phyloP scores from a whole-genome alignment of 768 basidiomycete species.

The Dacryopinax primogenitus region DNA sequence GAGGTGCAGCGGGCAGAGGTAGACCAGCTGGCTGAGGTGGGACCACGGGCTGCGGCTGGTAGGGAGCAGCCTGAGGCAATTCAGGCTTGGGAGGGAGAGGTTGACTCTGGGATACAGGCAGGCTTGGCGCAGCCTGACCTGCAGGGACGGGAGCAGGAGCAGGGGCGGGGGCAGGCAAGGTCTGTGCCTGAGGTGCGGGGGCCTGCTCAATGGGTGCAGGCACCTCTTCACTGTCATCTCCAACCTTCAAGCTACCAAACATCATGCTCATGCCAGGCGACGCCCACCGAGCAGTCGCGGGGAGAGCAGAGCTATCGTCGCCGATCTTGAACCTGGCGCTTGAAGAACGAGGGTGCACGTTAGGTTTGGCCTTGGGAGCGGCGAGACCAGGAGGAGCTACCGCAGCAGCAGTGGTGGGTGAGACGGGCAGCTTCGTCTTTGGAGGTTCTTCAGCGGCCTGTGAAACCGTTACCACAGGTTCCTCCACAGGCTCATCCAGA shows the following conservation, averaged over 20 bases:
- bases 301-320: background rate
- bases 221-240: background rate
- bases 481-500: background rate
- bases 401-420: background rate
- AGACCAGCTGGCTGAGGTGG: conserved; percentile 2
- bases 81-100: conserved; percentile 5
- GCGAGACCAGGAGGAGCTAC: background rate
- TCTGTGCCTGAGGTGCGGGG: background rate
- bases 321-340: conserved; percentile 4
- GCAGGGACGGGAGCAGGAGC: background rate
- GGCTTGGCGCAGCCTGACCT: background rate
- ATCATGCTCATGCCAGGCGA: conserved; percentile 2
- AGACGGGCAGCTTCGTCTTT: background rate
- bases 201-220: background rate
- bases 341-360: conserved; percentile 4
- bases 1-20: background rate
- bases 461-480: background rate
- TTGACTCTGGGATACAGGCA: background rate
- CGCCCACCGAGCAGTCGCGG: background rate
- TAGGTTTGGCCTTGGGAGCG: background rate
- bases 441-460: background rate
- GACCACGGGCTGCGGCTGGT: background rate
- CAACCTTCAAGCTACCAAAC: conserved; percentile 2
- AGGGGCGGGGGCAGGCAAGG: background rate
- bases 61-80: background rate